Evolutionary conservation across 805 yeast genomes (phyloP).

Genomic region (Sugiyamaella floridensis): DNA sequence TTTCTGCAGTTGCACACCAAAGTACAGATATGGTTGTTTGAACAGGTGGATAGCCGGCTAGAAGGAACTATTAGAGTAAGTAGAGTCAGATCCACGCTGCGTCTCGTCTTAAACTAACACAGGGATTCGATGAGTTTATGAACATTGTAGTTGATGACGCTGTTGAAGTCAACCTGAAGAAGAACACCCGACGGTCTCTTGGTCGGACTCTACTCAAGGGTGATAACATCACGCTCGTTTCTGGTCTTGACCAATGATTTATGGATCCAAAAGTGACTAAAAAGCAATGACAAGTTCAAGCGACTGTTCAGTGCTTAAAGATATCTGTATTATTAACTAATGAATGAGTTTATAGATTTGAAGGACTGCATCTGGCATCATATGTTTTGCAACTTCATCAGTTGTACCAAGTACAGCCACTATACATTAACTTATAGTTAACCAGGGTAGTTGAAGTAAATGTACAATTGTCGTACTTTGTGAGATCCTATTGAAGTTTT

Average conservation of each 20-base stretch:
- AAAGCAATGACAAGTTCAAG: no score
- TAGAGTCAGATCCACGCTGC: background rate
- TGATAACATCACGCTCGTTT: slow-evolving; percentile 80
- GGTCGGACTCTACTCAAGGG: slow-evolving; percentile 75
- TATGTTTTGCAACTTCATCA: no score
- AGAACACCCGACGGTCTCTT: slow-evolving; percentile 40
- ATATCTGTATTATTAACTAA: background rate
- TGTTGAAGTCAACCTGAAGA: slow-evolving; percentile 52
- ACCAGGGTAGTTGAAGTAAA: background rate
- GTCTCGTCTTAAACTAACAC: slow-evolving; percentile 1
- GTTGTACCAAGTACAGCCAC: no score
- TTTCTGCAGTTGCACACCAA: slow-evolving; percentile 72
- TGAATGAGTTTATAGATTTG: background rate
- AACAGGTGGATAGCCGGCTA: slow-evolving; percentile 68
- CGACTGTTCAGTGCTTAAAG: background rate
- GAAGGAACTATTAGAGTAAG: slow-evolving; percentile 64
- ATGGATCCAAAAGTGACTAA: background rate
- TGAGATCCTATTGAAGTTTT: background rate
- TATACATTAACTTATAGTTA: no score
- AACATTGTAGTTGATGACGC: slow-evolving; percentile 63
- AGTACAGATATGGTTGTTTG: slow-evolving; percentile 85
- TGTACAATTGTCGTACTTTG: background rate
- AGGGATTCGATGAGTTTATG: slow-evolving; percentile 97
- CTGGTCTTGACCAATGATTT: slow-evolving; percentile 28
- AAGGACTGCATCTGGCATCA: no score